Percentiles rank a stretch among this genome's conserved stretches.
phyloP scores from a whole-genome alignment of 1,139 yeast genomes.

The Saccharomyces hybrid region DNA sequence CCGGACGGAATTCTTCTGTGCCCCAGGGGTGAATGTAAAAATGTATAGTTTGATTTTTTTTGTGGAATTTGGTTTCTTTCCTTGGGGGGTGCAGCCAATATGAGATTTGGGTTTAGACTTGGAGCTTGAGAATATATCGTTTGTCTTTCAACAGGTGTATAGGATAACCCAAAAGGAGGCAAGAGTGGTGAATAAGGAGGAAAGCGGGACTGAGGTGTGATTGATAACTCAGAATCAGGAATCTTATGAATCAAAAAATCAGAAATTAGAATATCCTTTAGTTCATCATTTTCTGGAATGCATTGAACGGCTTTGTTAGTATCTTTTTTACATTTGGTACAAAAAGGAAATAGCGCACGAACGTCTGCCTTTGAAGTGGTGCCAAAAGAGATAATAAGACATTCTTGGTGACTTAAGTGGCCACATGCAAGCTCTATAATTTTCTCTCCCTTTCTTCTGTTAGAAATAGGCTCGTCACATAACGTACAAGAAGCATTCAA shows the following conservation, averaged over 20 bases:
- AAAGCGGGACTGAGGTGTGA: neutral
- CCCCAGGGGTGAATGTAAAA: neutral
- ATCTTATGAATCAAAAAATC: conserved; percentile 11
- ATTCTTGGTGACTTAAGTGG: conserved; percentile 30
- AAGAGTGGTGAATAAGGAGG: neutral
- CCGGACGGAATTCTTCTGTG: conserved; percentile 1
- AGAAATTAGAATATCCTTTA: conserved; percentile 21
- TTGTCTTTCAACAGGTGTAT: conserved; percentile 4
- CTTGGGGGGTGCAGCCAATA: neutral
- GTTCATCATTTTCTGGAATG: conserved; percentile 23
- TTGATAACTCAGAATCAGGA: neutral
- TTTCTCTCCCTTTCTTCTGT: conserved; percentile 27
- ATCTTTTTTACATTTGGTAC: conserved; percentile 18
- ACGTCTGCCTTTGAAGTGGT: conserved; percentile 12
- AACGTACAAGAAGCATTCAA: conserved; percentile 26
- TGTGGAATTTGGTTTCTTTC: neutral
- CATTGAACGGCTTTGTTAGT: conserved; percentile 13
- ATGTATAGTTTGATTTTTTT: neutral
- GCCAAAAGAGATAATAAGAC: conserved; percentile 23
- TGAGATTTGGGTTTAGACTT: neutral
- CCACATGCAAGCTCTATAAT: conserved; percentile 28
- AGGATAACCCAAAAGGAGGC: neutral
- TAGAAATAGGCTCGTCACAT: conserved; percentile 28
- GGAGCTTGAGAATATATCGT: neutral
- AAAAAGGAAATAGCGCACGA: conserved; percentile 22